Conservation (phyloP, 495 filamentous ascomycete species). For the Daldinia caldariorum region DNA sequence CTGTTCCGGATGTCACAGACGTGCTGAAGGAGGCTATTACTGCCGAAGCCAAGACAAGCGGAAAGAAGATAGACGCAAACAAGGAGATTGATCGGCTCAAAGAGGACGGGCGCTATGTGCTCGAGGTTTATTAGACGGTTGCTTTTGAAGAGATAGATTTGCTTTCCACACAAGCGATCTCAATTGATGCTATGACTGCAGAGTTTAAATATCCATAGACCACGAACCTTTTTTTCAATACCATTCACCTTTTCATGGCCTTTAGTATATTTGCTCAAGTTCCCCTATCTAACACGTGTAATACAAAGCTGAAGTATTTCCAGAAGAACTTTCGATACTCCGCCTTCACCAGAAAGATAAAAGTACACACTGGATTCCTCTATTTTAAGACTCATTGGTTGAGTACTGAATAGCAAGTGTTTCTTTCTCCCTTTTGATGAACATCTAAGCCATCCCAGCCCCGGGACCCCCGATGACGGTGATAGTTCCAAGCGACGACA, state of each 20-base stretch:
- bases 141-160: conserved; percentile 21
- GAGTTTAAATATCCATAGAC: conserved; percentile 20
- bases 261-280: not conserved
- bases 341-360: no score
- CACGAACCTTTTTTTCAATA: conserved; percentile 5
- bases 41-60: conserved; percentile 70
- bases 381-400: no score
- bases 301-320: no score
- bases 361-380: no score
- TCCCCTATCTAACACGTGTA: no score
- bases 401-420: not conserved
- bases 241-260: not conserved
- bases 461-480: conserved; percentile 24
- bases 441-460: conserved; percentile 29
- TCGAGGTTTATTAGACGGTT: conserved; percentile 84
- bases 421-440: conserved; percentile 23
- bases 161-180: not conserved
- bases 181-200: not conserved
- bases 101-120: conserved; percentile 91
- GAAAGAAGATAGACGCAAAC: conserved; percentile 83
- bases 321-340: no score
- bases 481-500: conserved; percentile 5
- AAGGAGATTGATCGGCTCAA: conserved; percentile 98
- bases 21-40: conserved; percentile 94
- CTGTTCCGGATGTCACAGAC: conserved; percentile 95